Evolutionary conservation across 441 rosid species (phyloP).

Genomic region (Erysimum pusillum): DNA sequence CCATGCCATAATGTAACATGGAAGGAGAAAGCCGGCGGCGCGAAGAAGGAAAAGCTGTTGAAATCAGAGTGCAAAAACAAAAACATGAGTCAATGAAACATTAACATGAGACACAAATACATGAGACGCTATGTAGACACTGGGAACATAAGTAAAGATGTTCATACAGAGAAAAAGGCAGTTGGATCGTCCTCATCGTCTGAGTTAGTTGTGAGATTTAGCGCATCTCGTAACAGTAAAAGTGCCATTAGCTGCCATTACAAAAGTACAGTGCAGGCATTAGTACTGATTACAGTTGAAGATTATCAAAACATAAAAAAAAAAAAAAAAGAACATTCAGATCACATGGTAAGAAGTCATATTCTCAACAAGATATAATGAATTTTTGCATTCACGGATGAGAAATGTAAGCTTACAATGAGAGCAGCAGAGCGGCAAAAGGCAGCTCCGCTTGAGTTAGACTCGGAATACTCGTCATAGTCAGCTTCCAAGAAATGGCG

Average conservation of each 20-base stretch:
- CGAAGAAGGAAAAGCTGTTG: constrained; percentile 80
- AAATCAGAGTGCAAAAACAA: constrained; percentile 11
- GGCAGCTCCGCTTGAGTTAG: constrained; percentile 76
- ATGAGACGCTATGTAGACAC: neutral
- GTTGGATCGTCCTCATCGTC: constrained; percentile 73
- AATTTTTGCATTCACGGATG: neutral
- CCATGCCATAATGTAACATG: constrained; percentile 99
- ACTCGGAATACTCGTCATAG: constrained; percentile 75
- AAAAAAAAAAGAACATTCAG: neutral
- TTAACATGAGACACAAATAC: constrained; percentile 6
- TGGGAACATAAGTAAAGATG: constrained; percentile 9
- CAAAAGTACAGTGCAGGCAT: constrained; percentile 7
- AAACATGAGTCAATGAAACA: constrained; percentile 6
- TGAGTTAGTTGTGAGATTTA: constrained; percentile 61
- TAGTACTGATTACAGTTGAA: constrained; percentile 9
- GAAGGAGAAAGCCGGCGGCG: constrained; percentile 95
- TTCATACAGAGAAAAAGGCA: constrained; percentile 69
- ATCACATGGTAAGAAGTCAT: constrained; percentile 1
- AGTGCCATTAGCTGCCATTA: constrained; percentile 76
- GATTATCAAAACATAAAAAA: neutral
- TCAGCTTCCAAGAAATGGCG: constrained; percentile 78
- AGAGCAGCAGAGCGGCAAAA: constrained; percentile 84
- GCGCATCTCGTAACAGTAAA: constrained; percentile 75
- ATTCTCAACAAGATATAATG: neutral
- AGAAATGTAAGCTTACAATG: constrained; percentile 53